Evolutionary conservation across 2,329 filamentous ascomycete genomes (phyloP).

Genomic region (Penicillium sp.): DNA sequence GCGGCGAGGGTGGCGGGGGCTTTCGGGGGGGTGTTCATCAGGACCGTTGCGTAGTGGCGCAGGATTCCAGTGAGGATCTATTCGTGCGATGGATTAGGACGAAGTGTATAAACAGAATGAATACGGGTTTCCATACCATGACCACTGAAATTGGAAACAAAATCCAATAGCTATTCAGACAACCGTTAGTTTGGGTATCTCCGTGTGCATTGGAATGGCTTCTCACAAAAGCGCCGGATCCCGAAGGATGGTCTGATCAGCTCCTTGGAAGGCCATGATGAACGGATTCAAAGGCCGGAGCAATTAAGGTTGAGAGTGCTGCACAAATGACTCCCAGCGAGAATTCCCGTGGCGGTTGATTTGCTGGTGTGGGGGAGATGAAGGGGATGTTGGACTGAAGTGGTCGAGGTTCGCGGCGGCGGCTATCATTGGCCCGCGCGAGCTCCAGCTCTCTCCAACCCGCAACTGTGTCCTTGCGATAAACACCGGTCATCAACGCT

Average conservation of each 20-base stretch:
- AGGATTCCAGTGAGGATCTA: conserved; percentile 90
- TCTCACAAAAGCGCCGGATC: conserved; percentile 96
- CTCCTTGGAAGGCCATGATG: conserved; percentile 74
- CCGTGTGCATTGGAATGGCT: conserved; percentile 1
- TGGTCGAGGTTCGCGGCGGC: conserved; percentile 13
- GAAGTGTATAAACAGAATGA: neutral
- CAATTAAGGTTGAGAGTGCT: neutral
- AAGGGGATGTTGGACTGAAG: conserved; percentile 18
- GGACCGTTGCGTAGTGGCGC: conserved; percentile 92
- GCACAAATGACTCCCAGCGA: neutral
- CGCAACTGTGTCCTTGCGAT: conserved; percentile 31
- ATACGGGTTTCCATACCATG: conserved; percentile 64
- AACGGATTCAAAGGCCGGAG: conserved; percentile 7
- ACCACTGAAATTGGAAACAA: conserved; percentile 95
- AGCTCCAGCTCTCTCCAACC: conserved; percentile 32
- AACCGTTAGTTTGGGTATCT: conserved; percentile 14
- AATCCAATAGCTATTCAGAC: conserved; percentile 84
- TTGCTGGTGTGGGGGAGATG: conserved; percentile 14
- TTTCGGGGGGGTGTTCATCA: conserved; percentile 84
- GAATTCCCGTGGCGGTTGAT: neutral
- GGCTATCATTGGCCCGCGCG: conserved; percentile 22
- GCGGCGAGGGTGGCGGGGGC: conserved; percentile 62
- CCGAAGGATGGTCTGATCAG: conserved; percentile 93
- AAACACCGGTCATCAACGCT: conserved; percentile 15
- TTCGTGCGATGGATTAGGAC: neutral